A percentile compares a stretch with the other conserved stretches of the same genome.
Evolutionary conservation across 345 rosid genomes (phyloP).

Genomic region (Euphorbia lathyris): DNA sequence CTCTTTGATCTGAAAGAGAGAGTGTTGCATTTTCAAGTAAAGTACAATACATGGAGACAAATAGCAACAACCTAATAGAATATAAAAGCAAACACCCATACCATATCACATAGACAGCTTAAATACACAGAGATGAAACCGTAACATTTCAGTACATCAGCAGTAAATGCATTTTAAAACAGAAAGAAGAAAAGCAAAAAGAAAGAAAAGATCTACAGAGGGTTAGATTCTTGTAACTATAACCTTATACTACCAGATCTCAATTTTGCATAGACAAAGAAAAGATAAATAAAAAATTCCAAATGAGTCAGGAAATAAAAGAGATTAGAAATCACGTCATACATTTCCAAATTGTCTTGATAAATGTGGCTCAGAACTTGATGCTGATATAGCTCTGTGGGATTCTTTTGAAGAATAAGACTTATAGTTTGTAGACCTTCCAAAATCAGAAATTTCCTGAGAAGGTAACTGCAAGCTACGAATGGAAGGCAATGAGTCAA

Average conservation of each 20-base stretch:
- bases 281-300: not conserved
- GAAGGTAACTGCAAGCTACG: constrained; percentile 43
- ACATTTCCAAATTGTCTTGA: constrained; percentile 79
- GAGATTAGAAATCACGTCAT: constrained; percentile 17
- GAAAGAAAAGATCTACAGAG: not conserved
- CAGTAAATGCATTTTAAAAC: constrained; percentile 2
- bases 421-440: constrained; percentile 43
- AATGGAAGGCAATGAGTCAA: constrained; percentile 64
- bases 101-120: not conserved
- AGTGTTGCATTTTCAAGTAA: constrained; percentile 4
- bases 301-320: not conserved
- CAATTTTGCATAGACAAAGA: not conserved
- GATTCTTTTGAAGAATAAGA: constrained; percentile 34
- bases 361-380: constrained; percentile 52
- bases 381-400: constrained; percentile 32
- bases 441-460: constrained; percentile 48
- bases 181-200: not conserved
- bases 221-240: not conserved
- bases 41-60: not conserved
- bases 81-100: constrained; percentile 1
- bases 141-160: not conserved
- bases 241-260: not conserved
- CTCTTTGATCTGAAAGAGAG: constrained; percentile 60
- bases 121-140: not conserved
- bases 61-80: constrained; percentile 7